phyloP scores from a whole-genome alignment of 345 rosid species.

The Populus nigra region DNA sequence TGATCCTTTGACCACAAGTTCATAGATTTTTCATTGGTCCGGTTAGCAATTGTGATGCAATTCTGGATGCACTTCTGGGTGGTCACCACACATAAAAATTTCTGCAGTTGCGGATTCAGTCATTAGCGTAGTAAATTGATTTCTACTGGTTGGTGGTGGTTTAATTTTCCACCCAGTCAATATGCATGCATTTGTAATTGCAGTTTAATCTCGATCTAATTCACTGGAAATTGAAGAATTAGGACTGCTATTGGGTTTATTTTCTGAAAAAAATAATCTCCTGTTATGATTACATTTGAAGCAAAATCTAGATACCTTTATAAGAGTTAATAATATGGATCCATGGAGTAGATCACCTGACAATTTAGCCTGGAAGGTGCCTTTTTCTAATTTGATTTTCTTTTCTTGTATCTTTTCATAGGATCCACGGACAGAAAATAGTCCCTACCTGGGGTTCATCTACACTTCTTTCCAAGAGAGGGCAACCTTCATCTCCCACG shows the following conservation, averaged over 20 bases:
- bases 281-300: not conserved
- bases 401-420: slow-evolving; percentile 19
- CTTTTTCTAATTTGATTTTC: not conserved
- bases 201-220: not conserved
- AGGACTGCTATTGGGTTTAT: not conserved
- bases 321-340: not conserved
- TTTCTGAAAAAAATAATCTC: not conserved
- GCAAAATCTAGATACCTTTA: not conserved
- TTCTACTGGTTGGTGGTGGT: no score
- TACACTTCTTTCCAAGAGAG: slow-evolving; percentile 97
- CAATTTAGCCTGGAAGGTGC: not conserved
- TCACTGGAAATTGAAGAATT: no score
- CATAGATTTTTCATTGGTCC: not conserved
- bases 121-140: no score
- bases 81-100: no score
- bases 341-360: not conserved
- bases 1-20: not conserved
- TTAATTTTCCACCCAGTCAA: no score
- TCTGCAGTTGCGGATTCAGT: no score
- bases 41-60: no score
- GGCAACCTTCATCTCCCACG: slow-evolving; percentile 93
- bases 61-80: no score
- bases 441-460: slow-evolving; percentile 84
- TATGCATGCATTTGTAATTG: no score
- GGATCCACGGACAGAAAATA: slow-evolving; percentile 87